These are phyloP conservation scores for Forsythia viridissima DNA, from an alignment of 257 asterid species.

Conservation along the genomic window DNA sequence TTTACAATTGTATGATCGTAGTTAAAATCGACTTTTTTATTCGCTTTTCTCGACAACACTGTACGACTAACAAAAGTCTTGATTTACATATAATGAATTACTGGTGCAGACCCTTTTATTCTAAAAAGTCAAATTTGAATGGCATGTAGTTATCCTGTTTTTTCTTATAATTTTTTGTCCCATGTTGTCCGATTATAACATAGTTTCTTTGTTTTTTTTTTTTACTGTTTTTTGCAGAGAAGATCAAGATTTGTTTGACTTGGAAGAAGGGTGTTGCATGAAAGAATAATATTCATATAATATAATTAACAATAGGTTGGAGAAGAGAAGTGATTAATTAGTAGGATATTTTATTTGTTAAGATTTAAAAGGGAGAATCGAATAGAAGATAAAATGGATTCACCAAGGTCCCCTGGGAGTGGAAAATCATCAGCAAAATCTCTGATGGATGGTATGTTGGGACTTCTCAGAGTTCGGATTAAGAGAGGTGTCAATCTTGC, in stretches of 20 bases:
- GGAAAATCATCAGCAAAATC: slow-evolving; percentile 9
- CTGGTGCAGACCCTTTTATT: too few species aligned
- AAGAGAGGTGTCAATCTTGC: slow-evolving; percentile 83
- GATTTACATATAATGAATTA: too few species aligned
- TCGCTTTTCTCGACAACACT: too few species aligned
- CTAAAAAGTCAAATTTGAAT: too few species aligned
- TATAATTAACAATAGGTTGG: neutral
- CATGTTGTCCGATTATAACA: neutral
- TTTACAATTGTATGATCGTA: too few species aligned
- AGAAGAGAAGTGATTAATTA: neutral
- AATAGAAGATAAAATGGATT: slow-evolving; percentile 24
- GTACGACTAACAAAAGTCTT: too few species aligned
- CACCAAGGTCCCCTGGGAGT: slow-evolving; percentile 14
- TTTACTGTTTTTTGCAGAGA: slow-evolving; percentile 4
- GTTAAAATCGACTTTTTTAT: too few species aligned
- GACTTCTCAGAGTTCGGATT: slow-evolving; percentile 68
- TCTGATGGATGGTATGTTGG: slow-evolving; percentile 58
- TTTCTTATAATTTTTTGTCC: neutral
- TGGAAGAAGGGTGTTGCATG: neutral
- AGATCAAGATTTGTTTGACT: neutral
- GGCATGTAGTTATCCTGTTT: too few species aligned
- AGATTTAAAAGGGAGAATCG: neutral
- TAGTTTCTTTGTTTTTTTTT: neutral
- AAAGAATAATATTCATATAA: too few species aligned
- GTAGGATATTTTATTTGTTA: neutral